A percentile compares a stretch with the other conserved stretches of the same genome.
phyloP scores from a whole-genome alignment of 371 early-diverging fungal genomes.

The Lichtheimia corymbifera region DNA sequence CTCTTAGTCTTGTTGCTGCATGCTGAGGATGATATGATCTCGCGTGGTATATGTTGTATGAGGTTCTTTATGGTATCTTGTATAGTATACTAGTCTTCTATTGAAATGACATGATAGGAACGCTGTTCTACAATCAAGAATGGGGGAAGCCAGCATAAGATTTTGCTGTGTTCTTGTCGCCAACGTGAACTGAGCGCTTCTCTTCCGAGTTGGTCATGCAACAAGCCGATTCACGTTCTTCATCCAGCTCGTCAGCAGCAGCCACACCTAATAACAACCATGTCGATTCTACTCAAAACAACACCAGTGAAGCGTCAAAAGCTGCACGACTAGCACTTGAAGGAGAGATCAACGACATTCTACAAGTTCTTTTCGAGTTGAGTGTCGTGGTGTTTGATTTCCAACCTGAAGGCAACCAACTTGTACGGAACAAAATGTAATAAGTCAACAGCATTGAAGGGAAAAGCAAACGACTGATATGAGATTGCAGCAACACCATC shows the following conservation, averaged over 20 bases:
- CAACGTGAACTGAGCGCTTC: too few relatives aligned
- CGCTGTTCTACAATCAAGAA: too few relatives aligned
- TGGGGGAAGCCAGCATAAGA: too few relatives aligned
- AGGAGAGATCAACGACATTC: constrained; percentile 56
- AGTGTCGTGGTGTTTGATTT: constrained; percentile 74
- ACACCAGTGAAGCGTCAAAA: constrained; percentile 9
- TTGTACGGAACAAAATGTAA: constrained; percentile 70
- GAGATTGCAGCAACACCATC: constrained; percentile 55
- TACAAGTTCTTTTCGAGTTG: constrained; percentile 65
- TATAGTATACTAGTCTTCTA: too few relatives aligned
- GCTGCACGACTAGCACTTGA: constrained; percentile 49
- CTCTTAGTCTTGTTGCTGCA: too few relatives aligned
- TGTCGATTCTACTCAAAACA: constrained; percentile 1
- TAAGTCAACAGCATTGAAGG: not conserved
- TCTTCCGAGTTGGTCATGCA: constrained; percentile 12
- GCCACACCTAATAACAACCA: constrained; percentile 14
- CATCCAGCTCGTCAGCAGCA: constrained; percentile 21
- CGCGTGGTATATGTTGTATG: too few relatives aligned
- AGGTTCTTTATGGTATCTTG: too few relatives aligned
- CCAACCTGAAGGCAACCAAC: constrained; percentile 64
- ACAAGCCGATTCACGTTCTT: constrained; percentile 22
- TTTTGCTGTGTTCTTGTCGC: too few relatives aligned
- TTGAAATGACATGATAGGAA: too few relatives aligned
- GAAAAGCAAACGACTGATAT: not conserved
- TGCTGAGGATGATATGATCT: too few relatives aligned